A percentile compares a stretch with the other conserved stretches of the same genome.
phyloP scores from a whole-genome alignment of 805 yeast genomes.

The Candida jianshihensis region DNA sequence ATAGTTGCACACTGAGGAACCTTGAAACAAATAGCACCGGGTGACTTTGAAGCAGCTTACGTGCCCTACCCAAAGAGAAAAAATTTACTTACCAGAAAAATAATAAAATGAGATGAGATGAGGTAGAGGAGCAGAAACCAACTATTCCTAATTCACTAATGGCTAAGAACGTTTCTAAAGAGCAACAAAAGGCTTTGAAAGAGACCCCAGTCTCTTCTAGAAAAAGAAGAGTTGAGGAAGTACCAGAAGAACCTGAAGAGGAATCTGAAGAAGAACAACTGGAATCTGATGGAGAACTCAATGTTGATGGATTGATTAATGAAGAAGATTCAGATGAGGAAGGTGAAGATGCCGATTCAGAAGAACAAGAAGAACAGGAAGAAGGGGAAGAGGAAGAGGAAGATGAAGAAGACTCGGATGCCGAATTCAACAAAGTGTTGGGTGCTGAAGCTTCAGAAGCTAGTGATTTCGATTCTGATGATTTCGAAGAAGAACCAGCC shows the following conservation, averaged over 20 bases:
- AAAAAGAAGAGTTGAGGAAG: constrained; percentile 17
- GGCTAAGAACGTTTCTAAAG: constrained; percentile 1
- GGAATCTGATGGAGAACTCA: constrained; percentile 16
- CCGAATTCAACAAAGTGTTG: constrained; percentile 54
- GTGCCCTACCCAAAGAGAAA: not conserved
- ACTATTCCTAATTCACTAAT: too few relatives aligned
- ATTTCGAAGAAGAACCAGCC: constrained; percentile 48
- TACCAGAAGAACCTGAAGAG: constrained; percentile 1
- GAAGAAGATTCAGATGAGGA: constrained; percentile 3
- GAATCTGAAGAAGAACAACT: constrained; percentile 10
- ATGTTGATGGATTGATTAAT: constrained; percentile 14
- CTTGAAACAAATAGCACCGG: too few relatives aligned
- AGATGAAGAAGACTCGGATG: constrained; percentile 41
- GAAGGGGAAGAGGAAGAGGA: constrained; percentile 10
- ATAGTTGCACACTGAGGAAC: too few relatives aligned
- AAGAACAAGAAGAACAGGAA: constrained; percentile 6
- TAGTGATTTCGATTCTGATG: constrained; percentile 32
- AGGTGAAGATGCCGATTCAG: constrained; percentile 5
- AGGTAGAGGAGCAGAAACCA: not conserved
- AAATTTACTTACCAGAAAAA: not conserved
- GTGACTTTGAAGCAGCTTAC: not conserved
- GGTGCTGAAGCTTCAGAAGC: constrained; percentile 41
- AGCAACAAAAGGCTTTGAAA: not conserved
- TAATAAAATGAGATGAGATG: constrained; percentile 1
- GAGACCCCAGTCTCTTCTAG: constrained; percentile 2